These are phyloP conservation scores for Thalassia testudinum DNA, from an alignment of 116 monocot species.

Conservation along the genomic window DNA sequence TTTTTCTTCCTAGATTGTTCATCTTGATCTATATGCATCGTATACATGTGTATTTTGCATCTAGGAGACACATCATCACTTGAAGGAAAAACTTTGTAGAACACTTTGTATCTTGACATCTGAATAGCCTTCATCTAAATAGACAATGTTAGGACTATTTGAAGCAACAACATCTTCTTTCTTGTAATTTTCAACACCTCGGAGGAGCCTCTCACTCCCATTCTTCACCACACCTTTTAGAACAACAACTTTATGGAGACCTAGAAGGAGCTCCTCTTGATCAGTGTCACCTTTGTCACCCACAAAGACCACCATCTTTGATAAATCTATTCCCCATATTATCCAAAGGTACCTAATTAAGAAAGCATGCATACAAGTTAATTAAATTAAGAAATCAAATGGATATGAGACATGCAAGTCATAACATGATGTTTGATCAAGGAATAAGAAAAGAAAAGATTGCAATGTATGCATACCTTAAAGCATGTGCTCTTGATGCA, in stretches of 20 bases:
- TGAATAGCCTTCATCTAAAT: too few relatives aligned
- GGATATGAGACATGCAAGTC: too few relatives aligned
- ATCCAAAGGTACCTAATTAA: constrained; percentile 62
- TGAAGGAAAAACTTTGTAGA: too few relatives aligned
- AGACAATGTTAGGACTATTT: too few relatives aligned
- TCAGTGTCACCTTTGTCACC: constrained; percentile 70
- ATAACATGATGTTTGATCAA: too few relatives aligned
- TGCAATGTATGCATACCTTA: constrained; percentile 23
- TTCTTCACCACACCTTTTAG: constrained; percentile 10
- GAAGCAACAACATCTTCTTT: constrained; percentile 51
- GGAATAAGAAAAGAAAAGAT: not conserved
- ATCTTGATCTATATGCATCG: too few relatives aligned
- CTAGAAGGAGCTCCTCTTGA: constrained; percentile 43
- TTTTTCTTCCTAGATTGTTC: too few relatives aligned
- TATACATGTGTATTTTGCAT: too few relatives aligned
- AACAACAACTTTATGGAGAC: constrained; percentile 43
- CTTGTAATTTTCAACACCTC: constrained; percentile 34
- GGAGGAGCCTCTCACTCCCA: constrained; percentile 33
- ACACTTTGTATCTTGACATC: too few relatives aligned
- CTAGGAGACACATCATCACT: too few relatives aligned
- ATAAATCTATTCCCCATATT: constrained; percentile 42
- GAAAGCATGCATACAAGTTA: too few relatives aligned
- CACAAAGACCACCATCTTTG: constrained; percentile 32
- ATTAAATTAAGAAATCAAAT: too few relatives aligned
- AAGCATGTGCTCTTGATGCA: constrained; percentile 53